Evolutionary conservation across 495 filamentous ascomycete species (phyloP).

Genomic region (Aspergillus cavernicola): DNA sequence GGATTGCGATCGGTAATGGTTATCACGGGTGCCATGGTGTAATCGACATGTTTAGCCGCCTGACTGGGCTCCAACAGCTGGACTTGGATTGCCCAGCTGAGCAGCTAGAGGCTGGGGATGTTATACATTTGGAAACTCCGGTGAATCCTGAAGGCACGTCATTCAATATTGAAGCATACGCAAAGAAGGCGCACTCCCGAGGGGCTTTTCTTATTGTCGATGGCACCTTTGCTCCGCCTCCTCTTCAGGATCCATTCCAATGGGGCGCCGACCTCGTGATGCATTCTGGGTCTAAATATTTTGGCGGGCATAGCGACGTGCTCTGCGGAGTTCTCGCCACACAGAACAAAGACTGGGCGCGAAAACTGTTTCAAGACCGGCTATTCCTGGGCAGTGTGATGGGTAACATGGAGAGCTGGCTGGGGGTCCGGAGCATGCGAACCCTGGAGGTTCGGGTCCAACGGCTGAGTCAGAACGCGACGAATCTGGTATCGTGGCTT

Average conservation of each 20-base stretch:
- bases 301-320: conserved; percentile 90
- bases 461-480: conserved; percentile 67
- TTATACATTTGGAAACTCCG: conserved; percentile 90
- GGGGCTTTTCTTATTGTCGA: conserved; percentile 84
- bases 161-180: conserved; percentile 63
- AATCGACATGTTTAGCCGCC: conserved; percentile 61
- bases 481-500: conserved; percentile 68
- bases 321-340: conserved; percentile 79
- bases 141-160: conserved; percentile 86
- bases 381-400: conserved; percentile 76
- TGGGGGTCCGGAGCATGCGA: conserved; percentile 78
- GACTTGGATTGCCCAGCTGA: conserved; percentile 55
- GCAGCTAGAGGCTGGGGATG: conserved; percentile 65
- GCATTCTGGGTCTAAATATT: conserved; percentile 92
- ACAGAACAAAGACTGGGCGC: conserved; percentile 52
- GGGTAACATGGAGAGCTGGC: conserved; percentile 89
- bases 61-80: conserved; percentile 66
- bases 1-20: conserved; percentile 72
- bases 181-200: conserved; percentile 62
- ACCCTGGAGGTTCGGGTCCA: conserved; percentile 81
- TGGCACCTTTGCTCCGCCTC: conserved; percentile 88
- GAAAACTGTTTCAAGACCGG: conserved; percentile 59
- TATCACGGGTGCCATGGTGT: conserved; percentile 95
- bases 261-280: conserved; percentile 80
- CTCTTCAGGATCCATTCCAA: conserved; percentile 77